These are phyloP conservation scores for Podosphaera fusca DNA, from an alignment of 2,329 filamentous ascomycete species.

Conservation along the genomic window DNA sequence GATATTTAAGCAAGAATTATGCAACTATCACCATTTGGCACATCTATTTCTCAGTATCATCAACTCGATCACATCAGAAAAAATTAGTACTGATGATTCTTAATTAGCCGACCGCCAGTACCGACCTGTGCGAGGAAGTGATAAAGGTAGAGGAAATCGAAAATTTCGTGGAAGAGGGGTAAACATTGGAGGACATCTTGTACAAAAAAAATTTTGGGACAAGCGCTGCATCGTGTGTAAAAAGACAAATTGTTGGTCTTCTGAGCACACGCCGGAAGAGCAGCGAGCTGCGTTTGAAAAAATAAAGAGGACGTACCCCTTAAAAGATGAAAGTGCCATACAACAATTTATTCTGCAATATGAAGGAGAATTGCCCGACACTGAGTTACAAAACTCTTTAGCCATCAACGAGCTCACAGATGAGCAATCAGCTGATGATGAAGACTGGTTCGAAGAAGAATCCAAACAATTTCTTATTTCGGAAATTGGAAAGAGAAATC, in stretches of 20 bases:
- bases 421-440: background rate
- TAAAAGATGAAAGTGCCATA: too few species aligned
- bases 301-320: too few species aligned
- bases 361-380: too few species aligned
- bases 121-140: background rate
- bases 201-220: background rate
- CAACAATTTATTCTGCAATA: background rate
- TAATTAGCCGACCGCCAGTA: background rate
- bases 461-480: background rate
- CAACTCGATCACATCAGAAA: background rate
- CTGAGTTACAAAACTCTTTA: background rate
- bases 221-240: background rate
- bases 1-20: background rate
- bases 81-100: background rate
- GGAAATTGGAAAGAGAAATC: background rate
- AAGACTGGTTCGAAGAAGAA: background rate
- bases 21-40: background rate
- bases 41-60: background rate
- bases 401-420: background rate
- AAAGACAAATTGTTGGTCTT: too few species aligned
- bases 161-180: background rate
- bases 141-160: background rate
- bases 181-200: background rate
- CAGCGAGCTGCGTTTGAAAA: too few species aligned
- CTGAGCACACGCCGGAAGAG: too few species aligned